phyloP scores from a whole-genome alignment of 768 basidiomycete genomes.

The Russula earlei region DNA sequence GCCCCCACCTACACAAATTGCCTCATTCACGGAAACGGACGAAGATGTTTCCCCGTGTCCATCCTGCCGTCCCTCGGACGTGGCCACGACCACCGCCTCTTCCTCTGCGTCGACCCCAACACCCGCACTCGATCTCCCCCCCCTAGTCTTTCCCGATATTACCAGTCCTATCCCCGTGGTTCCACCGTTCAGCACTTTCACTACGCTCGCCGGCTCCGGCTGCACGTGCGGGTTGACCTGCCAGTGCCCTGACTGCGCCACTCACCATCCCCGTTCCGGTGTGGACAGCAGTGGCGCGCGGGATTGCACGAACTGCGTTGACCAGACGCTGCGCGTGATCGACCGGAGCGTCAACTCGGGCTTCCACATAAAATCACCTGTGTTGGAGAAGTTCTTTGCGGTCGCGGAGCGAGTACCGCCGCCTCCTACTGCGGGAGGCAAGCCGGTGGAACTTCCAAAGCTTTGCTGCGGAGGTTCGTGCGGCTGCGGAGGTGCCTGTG shows the following conservation, averaged over 20 bases:
- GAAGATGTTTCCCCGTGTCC: not conserved
- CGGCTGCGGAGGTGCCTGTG: slow-evolving; percentile 15
- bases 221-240: slow-evolving; percentile 21
- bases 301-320: slow-evolving; percentile 17
- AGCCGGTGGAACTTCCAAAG: slow-evolving; percentile 17
- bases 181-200: slow-evolving; percentile 21
- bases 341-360: not conserved
- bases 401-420: slow-evolving; percentile 14
- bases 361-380: slow-evolving; percentile 1
- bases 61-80: not conserved
- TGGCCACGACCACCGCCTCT: not conserved
- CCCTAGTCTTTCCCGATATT: slow-evolving; percentile 11
- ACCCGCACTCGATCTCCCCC: slow-evolving; percentile 17
- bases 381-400: slow-evolving; percentile 16
- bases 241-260: slow-evolving; percentile 15
- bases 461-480: slow-evolving; percentile 20
- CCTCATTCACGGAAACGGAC: not conserved
- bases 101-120: not conserved
- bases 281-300: not conserved
- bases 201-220: slow-evolving; percentile 19
- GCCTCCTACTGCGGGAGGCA: slow-evolving; percentile 15
- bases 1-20: not conserved
- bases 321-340: slow-evolving; percentile 10
- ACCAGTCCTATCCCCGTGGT: slow-evolving; percentile 10
- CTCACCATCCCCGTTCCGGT: not conserved